These are phyloP conservation scores for Fusarium goolgardi DNA, from an alignment of 2,329 filamentous ascomycete species.

Conservation along the genomic window DNA sequence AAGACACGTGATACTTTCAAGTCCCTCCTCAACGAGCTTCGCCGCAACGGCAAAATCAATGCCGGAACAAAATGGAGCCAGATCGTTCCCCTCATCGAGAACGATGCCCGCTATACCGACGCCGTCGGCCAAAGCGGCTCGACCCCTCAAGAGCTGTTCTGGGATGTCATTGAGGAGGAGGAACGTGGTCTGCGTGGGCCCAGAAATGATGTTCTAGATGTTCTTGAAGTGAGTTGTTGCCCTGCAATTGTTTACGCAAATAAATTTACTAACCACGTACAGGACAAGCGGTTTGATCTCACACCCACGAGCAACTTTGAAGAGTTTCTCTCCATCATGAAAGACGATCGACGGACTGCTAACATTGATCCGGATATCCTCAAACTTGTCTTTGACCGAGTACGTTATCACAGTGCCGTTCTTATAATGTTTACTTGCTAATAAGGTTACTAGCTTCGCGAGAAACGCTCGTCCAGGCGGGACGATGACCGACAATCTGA, in stretches of 20 bases:
- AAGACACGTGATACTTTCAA: slow-evolving; percentile 86
- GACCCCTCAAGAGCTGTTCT: slow-evolving; percentile 90
- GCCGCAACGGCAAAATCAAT: slow-evolving; percentile 82
- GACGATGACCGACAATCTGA: slow-evolving; percentile 90
- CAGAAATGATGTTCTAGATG: slow-evolving; percentile 86
- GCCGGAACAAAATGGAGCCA: slow-evolving; percentile 91
- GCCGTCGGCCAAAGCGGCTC: slow-evolving; percentile 89
- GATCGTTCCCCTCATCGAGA: slow-evolving; percentile 77
- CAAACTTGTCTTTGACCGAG: slow-evolving; percentile 84
- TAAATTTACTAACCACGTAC: slow-evolving; percentile 28
- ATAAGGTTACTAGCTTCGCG: slow-evolving; percentile 71
- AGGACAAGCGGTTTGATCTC: slow-evolving; percentile 94
- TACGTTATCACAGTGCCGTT: slow-evolving; percentile 53
- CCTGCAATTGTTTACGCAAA: not conserved
- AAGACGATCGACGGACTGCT: slow-evolving; percentile 87
- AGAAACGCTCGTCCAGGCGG: slow-evolving; percentile 81
- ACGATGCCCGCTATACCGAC: slow-evolving; percentile 83
- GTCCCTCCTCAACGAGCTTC: slow-evolving; percentile 78
- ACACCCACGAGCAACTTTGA: slow-evolving; percentile 87
- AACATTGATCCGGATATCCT: slow-evolving; percentile 85
- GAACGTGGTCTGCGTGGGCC: slow-evolving; percentile 85
- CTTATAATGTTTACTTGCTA: not conserved
- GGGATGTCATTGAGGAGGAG: slow-evolving; percentile 94
- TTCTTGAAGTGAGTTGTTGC: slow-evolving; percentile 77
- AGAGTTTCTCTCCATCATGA: slow-evolving; percentile 86